Evolutionary conservation across 2,329 filamentous ascomycete species (phyloP).

Genomic region (Fusarium chaquense): DNA sequence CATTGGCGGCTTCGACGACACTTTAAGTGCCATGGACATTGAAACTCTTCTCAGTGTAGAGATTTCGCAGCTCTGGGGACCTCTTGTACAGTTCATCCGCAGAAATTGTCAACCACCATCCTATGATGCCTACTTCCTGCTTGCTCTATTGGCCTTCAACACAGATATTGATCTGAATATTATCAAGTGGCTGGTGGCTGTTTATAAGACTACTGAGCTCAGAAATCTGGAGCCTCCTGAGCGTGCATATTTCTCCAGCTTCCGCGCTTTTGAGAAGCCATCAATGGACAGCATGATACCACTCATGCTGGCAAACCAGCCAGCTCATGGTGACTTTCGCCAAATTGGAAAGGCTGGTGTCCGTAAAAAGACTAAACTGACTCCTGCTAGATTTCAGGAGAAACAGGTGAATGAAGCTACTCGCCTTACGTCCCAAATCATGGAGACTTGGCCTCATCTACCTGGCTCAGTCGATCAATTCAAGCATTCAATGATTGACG

Average conservation of each 20-base stretch:
- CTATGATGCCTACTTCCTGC: constrained; percentile 17
- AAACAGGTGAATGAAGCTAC: no score
- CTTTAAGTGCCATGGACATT: background rate
- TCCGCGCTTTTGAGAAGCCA: constrained; percentile 11
- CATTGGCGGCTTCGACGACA: background rate
- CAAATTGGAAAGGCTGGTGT: no score
- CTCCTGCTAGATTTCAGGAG: background rate
- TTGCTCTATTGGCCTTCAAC: constrained; percentile 27
- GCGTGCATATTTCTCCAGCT: constrained; percentile 11
- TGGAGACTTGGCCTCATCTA: constrained; percentile 1
- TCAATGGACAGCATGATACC: background rate
- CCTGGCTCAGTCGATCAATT: background rate
- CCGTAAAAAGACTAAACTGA: background rate
- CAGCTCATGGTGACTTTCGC: background rate
- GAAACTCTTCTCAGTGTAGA: constrained; percentile 64
- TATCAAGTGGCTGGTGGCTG: constrained; percentile 23
- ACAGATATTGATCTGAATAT: background rate
- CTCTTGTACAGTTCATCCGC: constrained; percentile 51
- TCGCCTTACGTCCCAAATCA: background rate
- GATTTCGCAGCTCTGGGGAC: constrained; percentile 64
- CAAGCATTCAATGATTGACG: fast-evolving
- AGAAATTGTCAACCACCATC: background rate
- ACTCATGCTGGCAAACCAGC: background rate
- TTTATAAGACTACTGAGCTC: constrained; percentile 2
- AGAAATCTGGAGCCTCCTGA: constrained; percentile 4